A percentile compares a stretch with the other conserved stretches of the same genome.
Conservation (phyloP, 2,329 filamentous ascomycete species). For the Apiospora sp. region DNA sequence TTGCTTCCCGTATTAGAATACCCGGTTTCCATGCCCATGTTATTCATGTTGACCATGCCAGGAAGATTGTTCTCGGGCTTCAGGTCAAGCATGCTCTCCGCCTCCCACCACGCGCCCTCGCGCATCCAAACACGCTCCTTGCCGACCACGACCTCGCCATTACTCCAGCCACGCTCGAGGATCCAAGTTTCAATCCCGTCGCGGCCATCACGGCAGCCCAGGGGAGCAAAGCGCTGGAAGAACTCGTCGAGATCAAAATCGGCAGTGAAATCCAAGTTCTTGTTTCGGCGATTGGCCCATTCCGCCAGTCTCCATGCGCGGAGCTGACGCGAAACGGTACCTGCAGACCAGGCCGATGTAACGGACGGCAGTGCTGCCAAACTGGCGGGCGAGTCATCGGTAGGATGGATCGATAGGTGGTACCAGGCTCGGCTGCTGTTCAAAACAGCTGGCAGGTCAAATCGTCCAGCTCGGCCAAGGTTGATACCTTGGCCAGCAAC, state of each 20-base stretch:
- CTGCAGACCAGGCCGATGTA: conserved; percentile 91
- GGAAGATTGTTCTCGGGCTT: conserved; percentile 63
- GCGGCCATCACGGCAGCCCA: conserved; percentile 88
- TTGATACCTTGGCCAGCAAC: conserved; percentile 79
- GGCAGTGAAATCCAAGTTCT: conserved; percentile 91
- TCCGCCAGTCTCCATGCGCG: conserved; percentile 93
- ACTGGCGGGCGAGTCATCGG: conserved; percentile 80
- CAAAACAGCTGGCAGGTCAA: conserved; percentile 78
- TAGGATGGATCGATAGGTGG: conserved; percentile 90
- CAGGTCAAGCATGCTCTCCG: conserved; percentile 92
- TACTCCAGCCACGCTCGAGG: conserved; percentile 95
- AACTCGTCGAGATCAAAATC: conserved; percentile 98
- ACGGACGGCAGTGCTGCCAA: conserved; percentile 76
- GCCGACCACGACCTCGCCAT: conserved; percentile 92
- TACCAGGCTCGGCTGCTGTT: conserved; percentile 93
- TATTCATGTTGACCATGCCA: conserved; percentile 43
- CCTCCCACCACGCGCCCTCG: conserved; percentile 96
- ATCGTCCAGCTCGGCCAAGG: conserved; percentile 78
- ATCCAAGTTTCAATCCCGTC: conserved; percentile 96
- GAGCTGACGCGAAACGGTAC: conserved; percentile 89
- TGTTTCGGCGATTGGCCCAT: conserved; percentile 94
- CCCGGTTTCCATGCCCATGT: conserved; percentile 70
- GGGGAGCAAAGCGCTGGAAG: conserved; percentile 76
- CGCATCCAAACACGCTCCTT: conserved; percentile 95
- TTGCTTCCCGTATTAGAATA: conserved; percentile 73